Evolutionary conservation across 106 monocot genomes (phyloP).

Genomic region (Dendrobium huoshanense): DNA sequence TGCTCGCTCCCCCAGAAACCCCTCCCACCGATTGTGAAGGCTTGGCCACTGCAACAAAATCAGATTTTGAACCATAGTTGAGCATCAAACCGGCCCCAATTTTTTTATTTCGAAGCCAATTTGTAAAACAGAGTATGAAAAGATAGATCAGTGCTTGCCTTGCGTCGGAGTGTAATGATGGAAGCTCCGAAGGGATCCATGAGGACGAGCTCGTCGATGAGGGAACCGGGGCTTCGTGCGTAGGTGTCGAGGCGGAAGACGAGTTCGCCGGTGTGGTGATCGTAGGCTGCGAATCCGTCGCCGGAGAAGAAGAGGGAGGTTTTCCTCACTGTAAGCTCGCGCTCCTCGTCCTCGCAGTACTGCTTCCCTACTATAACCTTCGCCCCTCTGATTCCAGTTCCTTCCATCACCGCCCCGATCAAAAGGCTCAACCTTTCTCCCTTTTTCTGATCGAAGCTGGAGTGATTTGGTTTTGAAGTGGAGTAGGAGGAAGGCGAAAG

Average conservation of each 20-base stretch:
- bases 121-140: too few relatives aligned
- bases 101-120: background rate
- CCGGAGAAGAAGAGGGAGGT: slow-evolving; percentile 75
- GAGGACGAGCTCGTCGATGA: slow-evolving; percentile 46
- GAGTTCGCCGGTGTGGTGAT: slow-evolving; percentile 62
- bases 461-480: background rate
- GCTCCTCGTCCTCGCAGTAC: slow-evolving; percentile 49
- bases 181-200: slow-evolving; percentile 63
- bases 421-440: background rate
- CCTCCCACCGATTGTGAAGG: slow-evolving; percentile 94
- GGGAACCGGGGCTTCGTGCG: slow-evolving; percentile 9
- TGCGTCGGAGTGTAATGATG: slow-evolving; percentile 63
- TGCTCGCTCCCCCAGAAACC: slow-evolving; percentile 52
- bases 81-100: background rate
- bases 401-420: background rate
- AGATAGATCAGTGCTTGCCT: slow-evolving; percentile 21
- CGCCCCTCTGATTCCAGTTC: background rate
- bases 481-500: background rate
- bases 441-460: background rate
- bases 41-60: slow-evolving; percentile 43
- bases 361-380: slow-evolving; percentile 39
- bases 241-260: slow-evolving; percentile 84
- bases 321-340: slow-evolving; percentile 85
- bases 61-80: background rate
- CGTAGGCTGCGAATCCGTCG: slow-evolving; percentile 88